These are phyloP conservation scores for Cladorrhinum sp. DNA, from an alignment of 2,329 filamentous ascomycete species.

Conservation along the genomic window DNA sequence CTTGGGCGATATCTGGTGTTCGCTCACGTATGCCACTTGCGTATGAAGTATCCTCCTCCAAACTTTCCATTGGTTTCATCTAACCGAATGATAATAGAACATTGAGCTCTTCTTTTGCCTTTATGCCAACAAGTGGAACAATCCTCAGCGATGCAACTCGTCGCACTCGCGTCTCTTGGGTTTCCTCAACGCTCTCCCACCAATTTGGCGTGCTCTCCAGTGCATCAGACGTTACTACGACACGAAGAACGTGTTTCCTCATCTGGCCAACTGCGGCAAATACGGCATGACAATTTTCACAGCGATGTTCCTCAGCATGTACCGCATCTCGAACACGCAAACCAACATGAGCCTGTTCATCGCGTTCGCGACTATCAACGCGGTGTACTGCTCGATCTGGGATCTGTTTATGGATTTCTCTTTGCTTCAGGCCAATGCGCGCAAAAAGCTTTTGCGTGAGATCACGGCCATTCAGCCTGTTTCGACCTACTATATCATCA, in stretches of 20 bases:
- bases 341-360: slow-evolving; percentile 70
- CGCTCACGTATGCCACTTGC: slow-evolving; percentile 82
- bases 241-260: slow-evolving; percentile 83
- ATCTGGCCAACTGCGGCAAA: slow-evolving; percentile 89
- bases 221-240: slow-evolving; percentile 87
- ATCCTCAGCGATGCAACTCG: slow-evolving; percentile 78
- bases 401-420: slow-evolving; percentile 97
- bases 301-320: slow-evolving; percentile 76
- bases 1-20: slow-evolving; percentile 96
- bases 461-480: slow-evolving; percentile 73
- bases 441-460: slow-evolving; percentile 67
- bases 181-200: slow-evolving; percentile 79
- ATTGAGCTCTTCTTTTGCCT: slow-evolving; percentile 92
- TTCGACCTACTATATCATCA: slow-evolving; percentile 85
- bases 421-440: slow-evolving; percentile 72
- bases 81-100: slow-evolving; percentile 54
- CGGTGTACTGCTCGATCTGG: slow-evolving; percentile 84
- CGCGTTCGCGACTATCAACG: slow-evolving; percentile 75
- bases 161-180: slow-evolving; percentile 78
- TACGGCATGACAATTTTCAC: slow-evolving; percentile 81
- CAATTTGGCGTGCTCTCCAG: slow-evolving; percentile 86
- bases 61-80: not conserved
- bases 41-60: slow-evolving; percentile 50
- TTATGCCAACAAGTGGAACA: slow-evolving; percentile 74
- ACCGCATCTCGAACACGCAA: slow-evolving; percentile 65